Percentiles rank a stretch among this genome's conserved stretches.
Evolutionary conservation across 352 stramenopile genomes (phyloP).

Genomic region (Saprolegnia diclina): DNA sequence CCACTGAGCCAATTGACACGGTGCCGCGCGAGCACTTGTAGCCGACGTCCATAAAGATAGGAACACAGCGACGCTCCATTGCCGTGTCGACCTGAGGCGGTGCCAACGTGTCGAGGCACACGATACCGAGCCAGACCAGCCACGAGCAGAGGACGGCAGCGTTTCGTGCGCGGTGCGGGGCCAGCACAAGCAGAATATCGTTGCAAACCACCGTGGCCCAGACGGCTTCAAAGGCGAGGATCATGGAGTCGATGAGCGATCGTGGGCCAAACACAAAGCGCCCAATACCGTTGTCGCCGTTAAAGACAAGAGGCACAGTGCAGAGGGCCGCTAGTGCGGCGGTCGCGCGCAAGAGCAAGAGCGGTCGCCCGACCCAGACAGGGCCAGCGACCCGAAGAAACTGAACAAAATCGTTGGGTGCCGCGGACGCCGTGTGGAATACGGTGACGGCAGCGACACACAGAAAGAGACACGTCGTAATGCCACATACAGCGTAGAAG

Average conservation of each 20-base stretch:
- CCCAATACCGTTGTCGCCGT: neutral
- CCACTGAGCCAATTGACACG: neutral
- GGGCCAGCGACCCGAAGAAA: neutral
- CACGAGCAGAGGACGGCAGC: neutral
- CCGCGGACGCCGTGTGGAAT: neutral
- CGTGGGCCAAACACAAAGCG: neutral
- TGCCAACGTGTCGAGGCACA: neutral
- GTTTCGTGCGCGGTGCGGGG: neutral
- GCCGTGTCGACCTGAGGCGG: neutral
- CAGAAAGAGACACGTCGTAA: neutral
- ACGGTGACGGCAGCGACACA: neutral
- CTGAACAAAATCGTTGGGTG: neutral
- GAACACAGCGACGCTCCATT: neutral
- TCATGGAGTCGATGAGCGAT: neutral
- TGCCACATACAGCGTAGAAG: neutral
- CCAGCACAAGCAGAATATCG: neutral
- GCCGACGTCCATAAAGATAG: neutral
- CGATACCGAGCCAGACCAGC: neutral
- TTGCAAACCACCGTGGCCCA: neutral
- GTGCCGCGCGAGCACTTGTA: neutral
- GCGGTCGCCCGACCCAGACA: neutral
- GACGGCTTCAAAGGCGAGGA: neutral
- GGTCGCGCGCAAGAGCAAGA: neutral
- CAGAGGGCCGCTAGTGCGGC: neutral
- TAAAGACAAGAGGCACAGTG: neutral